These are phyloP conservation scores for Silybum marianum DNA, from an alignment of 129 eudicot genomes.

Conservation along the genomic window DNA sequence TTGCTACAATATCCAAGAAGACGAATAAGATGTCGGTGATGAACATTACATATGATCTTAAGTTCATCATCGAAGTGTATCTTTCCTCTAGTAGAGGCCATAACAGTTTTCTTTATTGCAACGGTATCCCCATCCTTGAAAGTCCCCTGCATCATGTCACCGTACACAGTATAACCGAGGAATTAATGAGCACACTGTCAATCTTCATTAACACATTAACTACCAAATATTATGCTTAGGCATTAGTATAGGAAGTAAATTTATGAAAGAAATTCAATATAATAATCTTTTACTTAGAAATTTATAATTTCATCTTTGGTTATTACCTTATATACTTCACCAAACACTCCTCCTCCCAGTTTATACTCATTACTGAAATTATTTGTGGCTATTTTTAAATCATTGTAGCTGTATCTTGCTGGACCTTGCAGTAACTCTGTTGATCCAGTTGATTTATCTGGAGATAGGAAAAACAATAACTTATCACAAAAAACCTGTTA, in stretches of 20 bases:
- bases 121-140: constrained; percentile 49
- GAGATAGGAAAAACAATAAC: background rate
- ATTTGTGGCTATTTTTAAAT: constrained; percentile 37
- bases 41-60: constrained; percentile 66
- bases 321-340: constrained; percentile 47
- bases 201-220: background rate
- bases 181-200: background rate
- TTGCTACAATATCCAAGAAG: constrained; percentile 62
- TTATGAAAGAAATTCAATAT: background rate
- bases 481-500: constrained; percentile 1
- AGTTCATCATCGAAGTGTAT: constrained; percentile 60
- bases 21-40: constrained; percentile 65
- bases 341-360: constrained; percentile 69
- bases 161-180: background rate
- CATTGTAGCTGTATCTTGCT: constrained; percentile 35
- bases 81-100: constrained; percentile 46
- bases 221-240: background rate
- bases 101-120: constrained; percentile 55
- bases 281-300: background rate
- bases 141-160: constrained; percentile 46
- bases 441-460: constrained; percentile 55
- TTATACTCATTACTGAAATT: constrained; percentile 49
- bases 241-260: background rate
- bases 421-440: constrained; percentile 64
- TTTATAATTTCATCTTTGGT: background rate